Evolutionary conservation across 2,329 filamentous ascomycete species (phyloP), one percentile per base, ranked within the genome.

Genomic region (Diaporthe longicolla): DNA sequence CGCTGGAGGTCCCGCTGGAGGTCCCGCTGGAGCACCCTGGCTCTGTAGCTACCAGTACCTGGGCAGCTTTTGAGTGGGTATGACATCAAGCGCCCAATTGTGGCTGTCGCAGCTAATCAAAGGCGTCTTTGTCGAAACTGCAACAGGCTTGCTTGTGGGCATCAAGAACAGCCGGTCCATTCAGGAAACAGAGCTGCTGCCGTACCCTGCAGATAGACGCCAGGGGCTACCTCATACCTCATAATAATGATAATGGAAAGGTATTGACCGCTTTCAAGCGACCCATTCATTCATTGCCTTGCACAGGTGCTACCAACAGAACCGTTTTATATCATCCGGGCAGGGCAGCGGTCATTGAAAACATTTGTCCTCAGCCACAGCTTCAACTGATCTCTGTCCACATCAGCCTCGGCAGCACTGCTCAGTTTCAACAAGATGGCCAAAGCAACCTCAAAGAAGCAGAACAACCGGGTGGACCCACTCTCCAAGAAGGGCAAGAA

Each of bases 391-490:
- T 17, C 3, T 32, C 26, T 37, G 7, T 21, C 24, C 29, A 35
- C 8, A 29, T n/a, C 54, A 61, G 57, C 45, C 32, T 43, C 43
- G 55, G 32, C 45, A 35, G n/a, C 43, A 45, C 37, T 13, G 10
- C 17, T 19, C 63, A 32, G 15, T 17, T 19, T 48, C 71, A 50
- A 13, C 32, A 58, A 40, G 11, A 75, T 75, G 74, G 59, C 71
- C 10, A 75, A 74, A 43, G 55, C 59, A 29, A 61, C 54, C 43
- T 50, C 63, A 10, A 76, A 73, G 45, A 74, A 72, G 58, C 73
- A 74, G 52, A 71, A 74, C 58, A 76, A 59, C 50, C 65, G 73
- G 37, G 73, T 24, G 26, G 26, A 76, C 58, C 74, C 72, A 17
- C 63, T 76, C 45, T 74, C 72, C 32, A 74, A 58, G 70, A 73